Conservation (phyloP, 139 green algal species). For the Chlorella sp. region DNA sequence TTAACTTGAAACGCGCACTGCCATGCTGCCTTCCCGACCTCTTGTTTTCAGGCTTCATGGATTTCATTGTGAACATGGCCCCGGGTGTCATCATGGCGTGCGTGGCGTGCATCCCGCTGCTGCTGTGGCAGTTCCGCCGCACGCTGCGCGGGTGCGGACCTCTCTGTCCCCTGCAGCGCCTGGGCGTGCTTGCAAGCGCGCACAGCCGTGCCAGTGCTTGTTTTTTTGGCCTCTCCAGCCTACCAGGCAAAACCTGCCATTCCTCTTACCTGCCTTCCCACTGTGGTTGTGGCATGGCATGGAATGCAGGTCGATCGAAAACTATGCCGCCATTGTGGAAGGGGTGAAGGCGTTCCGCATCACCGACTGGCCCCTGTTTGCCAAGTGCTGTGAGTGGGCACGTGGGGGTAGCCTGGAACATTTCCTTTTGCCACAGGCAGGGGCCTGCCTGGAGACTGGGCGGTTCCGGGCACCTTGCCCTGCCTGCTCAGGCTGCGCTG, state of each 20-base stretch:
- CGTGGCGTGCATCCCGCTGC: slow-evolving; percentile 24
- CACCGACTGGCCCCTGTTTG: slow-evolving; percentile 46
- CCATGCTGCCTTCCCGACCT: not conserved
- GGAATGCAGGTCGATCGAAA: not conserved
- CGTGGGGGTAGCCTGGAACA: no score
- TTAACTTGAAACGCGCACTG: no score
- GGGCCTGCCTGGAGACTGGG: no score
- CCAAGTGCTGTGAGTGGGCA: slow-evolving; percentile 23
- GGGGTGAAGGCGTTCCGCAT: slow-evolving; percentile 41
- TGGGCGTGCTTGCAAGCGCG: no score
- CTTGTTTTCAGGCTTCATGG: slow-evolving; percentile 35
- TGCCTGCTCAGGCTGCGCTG: no score
- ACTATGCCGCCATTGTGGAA: slow-evolving; percentile 16
- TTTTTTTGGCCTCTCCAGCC: no score
- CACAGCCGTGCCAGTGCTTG: no score
- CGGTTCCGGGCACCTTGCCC: no score
- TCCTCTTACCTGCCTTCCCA: no score
- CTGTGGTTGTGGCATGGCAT: not conserved
- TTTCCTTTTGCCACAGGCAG: no score
- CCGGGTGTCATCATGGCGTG: slow-evolving; percentile 49
- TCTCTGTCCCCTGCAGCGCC: no score
- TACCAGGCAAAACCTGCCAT: no score
- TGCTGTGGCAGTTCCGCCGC: slow-evolving; percentile 38
- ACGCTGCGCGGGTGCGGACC: slow-evolving; percentile 20
- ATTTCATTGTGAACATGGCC: slow-evolving; percentile 55